Conservation (phyloP, 768 basidiomycete genomes). For the Tricholoma hemisulphureum region DNA sequence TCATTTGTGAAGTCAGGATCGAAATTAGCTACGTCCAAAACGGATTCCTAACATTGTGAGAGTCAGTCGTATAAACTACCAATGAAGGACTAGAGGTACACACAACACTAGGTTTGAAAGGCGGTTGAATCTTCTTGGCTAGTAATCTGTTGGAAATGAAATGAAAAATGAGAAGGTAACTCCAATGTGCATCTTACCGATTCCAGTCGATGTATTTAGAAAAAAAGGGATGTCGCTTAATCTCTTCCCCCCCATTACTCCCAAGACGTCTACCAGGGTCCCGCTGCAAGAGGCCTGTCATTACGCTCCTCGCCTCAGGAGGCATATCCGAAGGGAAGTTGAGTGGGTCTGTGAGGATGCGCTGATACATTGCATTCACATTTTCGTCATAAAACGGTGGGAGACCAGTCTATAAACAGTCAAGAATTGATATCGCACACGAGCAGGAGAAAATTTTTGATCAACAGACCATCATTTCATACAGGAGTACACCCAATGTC, state of each 20-base stretch:
- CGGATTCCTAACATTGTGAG: constrained; percentile 62
- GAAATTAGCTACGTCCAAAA: constrained; percentile 94
- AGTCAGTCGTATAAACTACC: not conserved
- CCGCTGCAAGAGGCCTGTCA: constrained; percentile 83
- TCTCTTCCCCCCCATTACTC: constrained; percentile 92
- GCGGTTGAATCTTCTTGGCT: constrained; percentile 94
- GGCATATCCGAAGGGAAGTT: constrained; percentile 89
- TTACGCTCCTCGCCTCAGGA: constrained; percentile 83
- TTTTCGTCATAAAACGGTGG: constrained; percentile 99
- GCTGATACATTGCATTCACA: constrained; percentile 96
- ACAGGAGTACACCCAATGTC: constrained; percentile 94
- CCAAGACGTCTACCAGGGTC: constrained; percentile 87
- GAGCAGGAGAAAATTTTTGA: not conserved
- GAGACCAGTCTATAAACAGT: constrained; percentile 69
- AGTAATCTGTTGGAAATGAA: constrained; percentile 52
- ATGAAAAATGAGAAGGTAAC: not conserved
- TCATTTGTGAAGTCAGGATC: constrained; percentile 98
- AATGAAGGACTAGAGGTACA: constrained; percentile 32
- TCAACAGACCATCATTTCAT: constrained; percentile 90
- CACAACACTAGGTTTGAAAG: constrained; percentile 96
- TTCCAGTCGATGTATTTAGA: constrained; percentile 92
- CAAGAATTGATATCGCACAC: constrained; percentile 1
- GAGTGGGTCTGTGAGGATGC: constrained; percentile 91
- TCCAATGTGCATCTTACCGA: constrained; percentile 39
- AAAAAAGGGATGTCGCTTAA: constrained; percentile 95